Conservation (phyloP, 129 eudicot species). For the Escallonia herrerae region DNA sequence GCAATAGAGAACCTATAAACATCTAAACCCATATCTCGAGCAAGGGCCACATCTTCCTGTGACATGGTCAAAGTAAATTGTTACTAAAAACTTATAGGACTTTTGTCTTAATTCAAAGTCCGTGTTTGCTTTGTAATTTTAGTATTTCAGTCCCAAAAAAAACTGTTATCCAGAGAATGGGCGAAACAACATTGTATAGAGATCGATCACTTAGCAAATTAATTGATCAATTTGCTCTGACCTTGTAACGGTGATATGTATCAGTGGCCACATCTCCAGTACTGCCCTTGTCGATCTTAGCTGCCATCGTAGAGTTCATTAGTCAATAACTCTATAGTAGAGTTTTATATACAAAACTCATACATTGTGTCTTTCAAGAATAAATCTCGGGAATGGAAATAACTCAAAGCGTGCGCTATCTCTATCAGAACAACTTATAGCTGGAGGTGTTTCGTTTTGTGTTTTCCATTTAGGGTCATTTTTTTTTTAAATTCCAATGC, state of each 20-base stretch:
- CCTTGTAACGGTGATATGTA: slow-evolving; percentile 3
- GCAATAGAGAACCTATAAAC: background rate
- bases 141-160: no score
- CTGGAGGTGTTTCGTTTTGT: no score
- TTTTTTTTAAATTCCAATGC: no score
- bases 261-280: slow-evolving; percentile 8
- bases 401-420: no score
- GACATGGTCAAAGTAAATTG: background rate
- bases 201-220: background rate
- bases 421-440: no score
- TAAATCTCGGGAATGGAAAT: no score
- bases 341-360: no score
- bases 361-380: no score
- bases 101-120: background rate
- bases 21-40: background rate
- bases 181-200: background rate
- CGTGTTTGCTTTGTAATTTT: background rate
- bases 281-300: background rate
- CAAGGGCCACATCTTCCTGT: background rate
- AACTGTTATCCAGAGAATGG: no score
- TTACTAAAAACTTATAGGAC: no score
- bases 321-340: no score
- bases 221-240: background rate
- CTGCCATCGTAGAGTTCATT: background rate
- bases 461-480: no score